These are phyloP conservation scores for Exsudoporus frostii DNA, from an alignment of 768 basidiomycete genomes.

Conservation along the genomic window DNA sequence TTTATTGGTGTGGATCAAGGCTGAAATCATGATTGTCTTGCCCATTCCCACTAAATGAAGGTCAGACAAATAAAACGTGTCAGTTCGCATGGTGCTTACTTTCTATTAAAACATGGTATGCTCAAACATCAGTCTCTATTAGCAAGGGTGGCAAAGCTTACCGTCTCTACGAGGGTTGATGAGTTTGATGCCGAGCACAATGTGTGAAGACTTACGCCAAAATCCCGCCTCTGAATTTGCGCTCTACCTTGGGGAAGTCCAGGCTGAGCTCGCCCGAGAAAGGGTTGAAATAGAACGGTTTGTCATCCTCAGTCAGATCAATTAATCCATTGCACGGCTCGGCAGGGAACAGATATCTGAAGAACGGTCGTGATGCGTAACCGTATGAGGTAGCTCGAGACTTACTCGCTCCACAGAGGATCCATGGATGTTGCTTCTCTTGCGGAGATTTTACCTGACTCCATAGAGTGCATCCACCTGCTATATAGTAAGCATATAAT, in stretches of 20 bases:
- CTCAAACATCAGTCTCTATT: conserved; percentile 4
- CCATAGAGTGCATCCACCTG: conserved; percentile 92
- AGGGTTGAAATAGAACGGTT: conserved; percentile 83
- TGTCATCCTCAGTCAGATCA: conserved; percentile 79
- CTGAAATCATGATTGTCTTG: conserved; percentile 91
- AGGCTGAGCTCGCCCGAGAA: conserved; percentile 89
- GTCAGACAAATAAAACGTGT: conserved; percentile 1
- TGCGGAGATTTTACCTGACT: conserved; percentile 69
- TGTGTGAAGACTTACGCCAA: conserved; percentile 61
- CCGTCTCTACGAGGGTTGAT: conserved; percentile 33
- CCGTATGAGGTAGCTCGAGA: conserved; percentile 4
- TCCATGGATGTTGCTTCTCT: conserved; percentile 76
- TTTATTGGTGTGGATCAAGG: conserved; percentile 79
- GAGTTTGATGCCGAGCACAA: background rate
- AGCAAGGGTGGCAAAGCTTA: conserved; percentile 11
- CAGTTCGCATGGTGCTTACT: conserved; percentile 37
- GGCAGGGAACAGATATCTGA: conserved; percentile 71
- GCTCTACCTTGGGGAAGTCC: conserved; percentile 77
- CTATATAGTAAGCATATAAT: background rate
- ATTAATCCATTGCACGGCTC: conserved; percentile 59
- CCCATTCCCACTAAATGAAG: conserved; percentile 81
- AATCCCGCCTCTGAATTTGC: conserved; percentile 81
- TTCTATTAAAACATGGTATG: conserved; percentile 35
- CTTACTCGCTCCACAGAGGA: conserved; percentile 91
- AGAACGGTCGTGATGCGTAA: conserved; percentile 3